phyloP scores from a whole-genome alignment of 176 grass and related monocot genomes.

The Cenchrus purpureus region DNA sequence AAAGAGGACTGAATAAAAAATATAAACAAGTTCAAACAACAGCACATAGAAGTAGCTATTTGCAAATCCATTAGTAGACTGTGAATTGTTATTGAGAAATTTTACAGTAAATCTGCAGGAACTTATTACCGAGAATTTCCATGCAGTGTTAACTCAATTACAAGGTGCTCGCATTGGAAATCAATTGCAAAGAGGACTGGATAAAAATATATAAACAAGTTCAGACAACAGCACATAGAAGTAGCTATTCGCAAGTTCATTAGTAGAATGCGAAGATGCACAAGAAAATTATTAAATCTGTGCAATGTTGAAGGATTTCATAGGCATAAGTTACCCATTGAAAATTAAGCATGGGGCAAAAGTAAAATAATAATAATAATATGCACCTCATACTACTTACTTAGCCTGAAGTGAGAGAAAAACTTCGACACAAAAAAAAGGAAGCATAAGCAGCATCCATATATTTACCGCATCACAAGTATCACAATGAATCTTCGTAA shows the following conservation, averaged over 20 bases:
- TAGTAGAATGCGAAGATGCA: background rate
- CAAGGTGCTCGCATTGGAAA: background rate
- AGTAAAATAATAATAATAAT: background rate
- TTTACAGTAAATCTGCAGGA: background rate
- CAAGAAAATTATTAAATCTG: background rate
- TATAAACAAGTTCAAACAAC: background rate
- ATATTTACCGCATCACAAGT: slow-evolving; percentile 78
- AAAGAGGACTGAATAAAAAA: background rate
- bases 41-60: background rate
- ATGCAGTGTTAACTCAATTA: background rate
- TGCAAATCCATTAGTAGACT: background rate
- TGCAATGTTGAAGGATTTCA: background rate
- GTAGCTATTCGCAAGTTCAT: background rate
- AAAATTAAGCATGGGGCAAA: background rate
- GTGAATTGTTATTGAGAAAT: background rate
- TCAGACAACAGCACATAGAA: background rate
- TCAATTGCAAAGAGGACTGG: background rate
- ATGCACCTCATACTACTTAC: background rate
- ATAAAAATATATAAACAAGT: background rate
- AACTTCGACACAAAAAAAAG: background rate
- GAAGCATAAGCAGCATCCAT: background rate
- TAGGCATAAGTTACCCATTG: background rate
- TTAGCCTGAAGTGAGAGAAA: background rate
- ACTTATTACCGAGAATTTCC: background rate
- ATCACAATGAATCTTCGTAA: slow-evolving; percentile 87